phyloP scores from a whole-genome alignment of 768 basidiomycete genomes.

The Cystobasidium onofrii region DNA sequence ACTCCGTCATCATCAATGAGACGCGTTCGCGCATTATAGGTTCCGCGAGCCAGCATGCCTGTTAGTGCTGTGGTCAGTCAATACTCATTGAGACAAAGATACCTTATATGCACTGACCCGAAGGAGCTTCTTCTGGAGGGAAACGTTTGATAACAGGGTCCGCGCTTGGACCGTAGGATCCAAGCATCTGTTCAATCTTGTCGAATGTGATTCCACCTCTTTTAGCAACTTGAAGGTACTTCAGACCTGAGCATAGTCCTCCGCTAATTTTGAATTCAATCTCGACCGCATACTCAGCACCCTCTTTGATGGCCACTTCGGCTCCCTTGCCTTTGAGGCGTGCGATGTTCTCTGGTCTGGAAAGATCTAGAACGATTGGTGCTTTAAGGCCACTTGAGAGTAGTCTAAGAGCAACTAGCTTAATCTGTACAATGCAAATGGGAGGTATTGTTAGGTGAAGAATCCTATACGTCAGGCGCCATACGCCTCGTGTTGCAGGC shows the following conservation, averaged over 20 bases:
- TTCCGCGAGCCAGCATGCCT: conserved; percentile 31
- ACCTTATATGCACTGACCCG: background rate
- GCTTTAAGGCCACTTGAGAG: background rate
- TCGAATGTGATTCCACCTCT: conserved; percentile 31
- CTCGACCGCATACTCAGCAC: conserved; percentile 37
- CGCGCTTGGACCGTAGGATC: conserved; percentile 32
- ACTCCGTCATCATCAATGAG: conserved; percentile 25
- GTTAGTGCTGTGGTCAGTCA: background rate
- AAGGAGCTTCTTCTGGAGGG: conserved; percentile 37
- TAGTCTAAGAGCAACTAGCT: conserved; percentile 4
- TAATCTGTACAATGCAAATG: background rate
- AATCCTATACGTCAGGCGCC: background rate
- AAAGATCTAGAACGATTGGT: conserved; percentile 36
- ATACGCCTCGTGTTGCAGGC: too few species aligned
- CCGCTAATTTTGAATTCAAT: conserved; percentile 34
- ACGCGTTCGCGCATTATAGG: conserved; percentile 17
- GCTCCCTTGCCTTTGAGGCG: background rate
- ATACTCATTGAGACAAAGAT: too few species aligned
- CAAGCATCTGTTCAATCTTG: conserved; percentile 37
- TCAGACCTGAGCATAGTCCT: conserved; percentile 33
- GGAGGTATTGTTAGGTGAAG: too few species aligned
- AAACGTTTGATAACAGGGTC: conserved; percentile 32
- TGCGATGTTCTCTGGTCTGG: conserved; percentile 13
- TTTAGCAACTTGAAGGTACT: conserved; percentile 39
- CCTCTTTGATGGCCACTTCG: conserved; percentile 22